These are phyloP conservation scores for Isabelozyma gotoi DNA, from an alignment of 805 yeast species.

Conservation along the genomic window DNA sequence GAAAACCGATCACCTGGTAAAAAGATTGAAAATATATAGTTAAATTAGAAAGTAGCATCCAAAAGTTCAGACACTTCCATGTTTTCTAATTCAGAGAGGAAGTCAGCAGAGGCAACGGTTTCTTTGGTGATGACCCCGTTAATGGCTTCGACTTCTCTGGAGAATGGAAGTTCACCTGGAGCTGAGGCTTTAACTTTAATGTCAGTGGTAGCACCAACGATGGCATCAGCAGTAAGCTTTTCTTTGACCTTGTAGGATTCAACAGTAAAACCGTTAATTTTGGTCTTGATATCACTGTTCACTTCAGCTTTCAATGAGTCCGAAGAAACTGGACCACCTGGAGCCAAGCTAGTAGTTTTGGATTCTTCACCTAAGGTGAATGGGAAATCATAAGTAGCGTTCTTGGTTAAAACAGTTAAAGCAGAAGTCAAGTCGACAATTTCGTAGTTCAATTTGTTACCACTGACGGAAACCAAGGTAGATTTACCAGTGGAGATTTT, in stretches of 20 bases:
- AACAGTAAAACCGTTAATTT: conserved; percentile 7
- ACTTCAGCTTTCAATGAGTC: conserved; percentile 2
- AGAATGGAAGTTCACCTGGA: neutral
- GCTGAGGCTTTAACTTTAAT: conserved; percentile 3
- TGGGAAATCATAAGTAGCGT: conserved; percentile 8
- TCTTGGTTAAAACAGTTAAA: conserved; percentile 4
- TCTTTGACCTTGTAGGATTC: conserved; percentile 9
- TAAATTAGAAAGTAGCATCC: neutral
- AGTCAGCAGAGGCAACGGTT: neutral
- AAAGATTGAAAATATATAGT: neutral
- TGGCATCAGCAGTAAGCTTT: conserved; percentile 6
- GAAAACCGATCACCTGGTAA: no score
- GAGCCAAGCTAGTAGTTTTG: neutral
- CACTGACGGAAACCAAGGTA: conserved; percentile 5
- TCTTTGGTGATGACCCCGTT: conserved; percentile 15
- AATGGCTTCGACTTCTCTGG: conserved; percentile 11
- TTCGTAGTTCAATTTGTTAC: conserved; percentile 4
- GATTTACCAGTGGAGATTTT: conserved; percentile 7
- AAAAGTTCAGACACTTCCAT: conserved; percentile 1
- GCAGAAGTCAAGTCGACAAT: conserved; percentile 6
- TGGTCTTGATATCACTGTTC: conserved; percentile 6
- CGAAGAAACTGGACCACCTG: conserved; percentile 3
- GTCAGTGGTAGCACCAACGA: conserved; percentile 10
- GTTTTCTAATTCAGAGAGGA: neutral
- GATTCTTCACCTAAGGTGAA: conserved; percentile 7